phyloP scores from a whole-genome alignment of 768 basidiomycete genomes.

The Amanita thiersii region DNA sequence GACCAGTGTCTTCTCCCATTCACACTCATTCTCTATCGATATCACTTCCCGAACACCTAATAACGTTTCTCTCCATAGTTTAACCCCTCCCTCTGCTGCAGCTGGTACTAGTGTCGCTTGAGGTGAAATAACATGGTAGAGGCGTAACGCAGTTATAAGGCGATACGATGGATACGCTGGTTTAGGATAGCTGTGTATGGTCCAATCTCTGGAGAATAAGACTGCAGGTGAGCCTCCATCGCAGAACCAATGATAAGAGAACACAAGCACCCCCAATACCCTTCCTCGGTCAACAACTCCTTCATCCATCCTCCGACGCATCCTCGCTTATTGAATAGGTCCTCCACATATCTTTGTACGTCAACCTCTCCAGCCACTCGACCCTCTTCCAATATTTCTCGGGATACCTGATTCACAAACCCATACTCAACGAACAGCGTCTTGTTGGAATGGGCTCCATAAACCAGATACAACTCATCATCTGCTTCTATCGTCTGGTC shows the following conservation, averaged over 20 bases:
- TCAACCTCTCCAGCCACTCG: constrained; percentile 48
- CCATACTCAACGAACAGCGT: constrained; percentile 88
- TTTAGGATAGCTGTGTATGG: constrained; percentile 49
- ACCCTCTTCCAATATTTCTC: constrained; percentile 18
- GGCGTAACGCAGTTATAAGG: constrained; percentile 60
- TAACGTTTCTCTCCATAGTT: constrained; percentile 35
- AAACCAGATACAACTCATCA: constrained; percentile 69
- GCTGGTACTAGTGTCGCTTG: constrained; percentile 11
- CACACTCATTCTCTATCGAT: constrained; percentile 5
- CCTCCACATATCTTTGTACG: constrained; percentile 45
- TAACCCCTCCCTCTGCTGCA: constrained; percentile 17
- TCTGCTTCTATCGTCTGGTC: constrained; percentile 31
- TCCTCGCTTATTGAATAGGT: constrained; percentile 37
- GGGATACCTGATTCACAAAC: constrained; percentile 45
- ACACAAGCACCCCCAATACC: constrained; percentile 76
- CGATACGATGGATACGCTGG: constrained; percentile 77
- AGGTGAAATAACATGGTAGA: constrained; percentile 44
- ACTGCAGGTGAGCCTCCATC: constrained; percentile 1
- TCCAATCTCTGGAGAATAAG: constrained; percentile 59
- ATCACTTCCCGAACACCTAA: constrained; percentile 26
- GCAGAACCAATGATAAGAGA: constrained; percentile 5
- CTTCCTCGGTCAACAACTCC: constrained; percentile 45
- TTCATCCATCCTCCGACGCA: constrained; percentile 37
- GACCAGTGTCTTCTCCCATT: constrained; percentile 16
- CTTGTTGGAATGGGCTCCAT: constrained; percentile 73